Evolutionary conservation across 2,329 filamentous ascomycete species (phyloP).

Genomic region (Fusarium nematophilum): DNA sequence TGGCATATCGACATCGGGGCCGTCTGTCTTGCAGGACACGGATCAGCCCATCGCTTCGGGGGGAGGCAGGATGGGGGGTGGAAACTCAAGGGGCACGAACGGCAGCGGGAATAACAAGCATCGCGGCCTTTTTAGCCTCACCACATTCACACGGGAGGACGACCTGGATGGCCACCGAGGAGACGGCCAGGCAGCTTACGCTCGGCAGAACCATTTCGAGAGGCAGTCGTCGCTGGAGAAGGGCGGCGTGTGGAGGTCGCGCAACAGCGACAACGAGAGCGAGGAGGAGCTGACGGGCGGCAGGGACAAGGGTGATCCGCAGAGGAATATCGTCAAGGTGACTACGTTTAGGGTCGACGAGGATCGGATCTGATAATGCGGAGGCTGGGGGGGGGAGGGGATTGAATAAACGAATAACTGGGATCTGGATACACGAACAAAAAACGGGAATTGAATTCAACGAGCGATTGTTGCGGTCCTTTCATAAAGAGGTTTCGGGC

Average conservation of each 20-base stretch:
- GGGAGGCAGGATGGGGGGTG: conserved; percentile 1
- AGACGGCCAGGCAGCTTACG: conserved; percentile 32
- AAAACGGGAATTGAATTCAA: too few relatives aligned
- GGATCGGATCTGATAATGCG: conserved; percentile 26
- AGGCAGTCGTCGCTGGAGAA: conserved; percentile 27
- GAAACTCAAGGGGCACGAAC: conserved; percentile 20
- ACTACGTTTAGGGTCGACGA: conserved; percentile 33
- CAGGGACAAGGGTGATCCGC: conserved; percentile 4
- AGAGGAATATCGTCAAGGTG: conserved; percentile 31
- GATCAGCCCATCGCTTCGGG: conserved; percentile 22
- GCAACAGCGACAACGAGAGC: conserved; percentile 25
- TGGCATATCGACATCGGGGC: conserved; percentile 39
- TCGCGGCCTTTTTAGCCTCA: conserved; percentile 43
- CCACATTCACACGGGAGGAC: conserved; percentile 43
- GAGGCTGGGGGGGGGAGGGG: too few relatives aligned
- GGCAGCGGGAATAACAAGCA: conserved; percentile 21
- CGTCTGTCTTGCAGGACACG: conserved; percentile 33
- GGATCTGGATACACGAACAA: too few relatives aligned
- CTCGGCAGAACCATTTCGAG: conserved; percentile 30
- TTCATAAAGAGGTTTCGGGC: too few relatives aligned
- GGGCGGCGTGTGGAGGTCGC: conserved; percentile 19
- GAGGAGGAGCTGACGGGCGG: conserved; percentile 36
- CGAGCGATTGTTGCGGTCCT: too few relatives aligned
- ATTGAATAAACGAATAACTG: too few relatives aligned
- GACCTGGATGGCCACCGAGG: conserved; percentile 34